Base-by-base conservation (phyloP, 2,329 filamentous ascomycete species). In the Dryadomyces quercus-mongolicae region DNA sequence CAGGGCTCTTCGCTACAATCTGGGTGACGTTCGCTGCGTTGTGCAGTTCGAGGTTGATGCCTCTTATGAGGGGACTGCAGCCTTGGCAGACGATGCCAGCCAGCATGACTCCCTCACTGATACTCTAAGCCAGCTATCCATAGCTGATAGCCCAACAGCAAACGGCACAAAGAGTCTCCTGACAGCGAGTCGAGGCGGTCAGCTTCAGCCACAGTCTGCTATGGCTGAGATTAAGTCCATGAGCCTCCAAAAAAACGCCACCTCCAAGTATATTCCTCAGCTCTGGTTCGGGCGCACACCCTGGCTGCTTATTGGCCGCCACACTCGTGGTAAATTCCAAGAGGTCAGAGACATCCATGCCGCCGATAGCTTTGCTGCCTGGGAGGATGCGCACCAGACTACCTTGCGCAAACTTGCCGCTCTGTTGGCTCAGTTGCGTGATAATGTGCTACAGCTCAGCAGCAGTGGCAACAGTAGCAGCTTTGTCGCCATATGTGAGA, bases 211-310 rank as follows among this genome's bases (percentile, higher is more conserved):
- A 18, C 47, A 49, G 25, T 9, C 47, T 4, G 36, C 31, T 8
- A 49, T 49, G 47, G 47, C 47, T 31, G 47, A 49, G 31, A 38
- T 49, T 31, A 49, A 49, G 47, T 38, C 47, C 7, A n/a, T 31
- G 25, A 38, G 9, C 5, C 16, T 10, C 8, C 31, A n/a, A 2
- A 36, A 38, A n/a, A 12, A n/a, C n/a, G 2, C 2, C 31, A 21
- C 20, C 6, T 36, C 25, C 47, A 49, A 49, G 47, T 13, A 49
- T 31, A 49, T 36, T 31, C 47, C 47, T 7, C 47, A 49, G 47
- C 47, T 49, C 31, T 49, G 47, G 47, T 49, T 49, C 6, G 47
- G 47, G 6, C 47, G 47, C 31, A 49, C 47, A n/a, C 47, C 47
- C 31, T 49, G 47, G 47, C 5, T 49, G 15, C 47, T 49, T 9